A percentile compares a stretch with the other conserved stretches of the same genome.
phyloP scores from a whole-genome alignment of 768 basidiomycete genomes.

The Rhodotorula paludigena region DNA sequence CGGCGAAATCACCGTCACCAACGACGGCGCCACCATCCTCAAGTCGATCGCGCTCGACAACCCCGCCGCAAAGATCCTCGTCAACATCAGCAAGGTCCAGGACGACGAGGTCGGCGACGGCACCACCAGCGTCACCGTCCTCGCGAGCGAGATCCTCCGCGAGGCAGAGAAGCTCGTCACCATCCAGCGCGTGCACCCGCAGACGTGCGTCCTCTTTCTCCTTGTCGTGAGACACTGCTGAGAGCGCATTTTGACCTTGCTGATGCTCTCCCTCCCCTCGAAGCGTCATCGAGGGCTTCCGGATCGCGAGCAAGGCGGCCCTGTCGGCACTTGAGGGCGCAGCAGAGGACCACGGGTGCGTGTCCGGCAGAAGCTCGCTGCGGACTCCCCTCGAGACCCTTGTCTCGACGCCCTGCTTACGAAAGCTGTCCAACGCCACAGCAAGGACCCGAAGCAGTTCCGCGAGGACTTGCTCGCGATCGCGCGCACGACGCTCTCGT shows the following conservation, averaged over 20 bases:
- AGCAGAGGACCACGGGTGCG: constrained; percentile 77
- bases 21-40: constrained; percentile 97
- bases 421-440: constrained; percentile 42
- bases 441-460: constrained; percentile 68
- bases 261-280: background rate
- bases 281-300: constrained; percentile 83
- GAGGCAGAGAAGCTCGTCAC: constrained; percentile 93
- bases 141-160: constrained; percentile 82
- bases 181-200: constrained; percentile 83
- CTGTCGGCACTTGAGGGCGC: constrained; percentile 75
- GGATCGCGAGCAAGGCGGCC: constrained; percentile 81
- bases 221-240: no score
- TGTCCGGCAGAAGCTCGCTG: no score
- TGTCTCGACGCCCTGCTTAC: no score
- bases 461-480: constrained; percentile 91
- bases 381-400: no score
- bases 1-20: constrained; percentile 92
- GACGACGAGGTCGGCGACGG: constrained; percentile 97
- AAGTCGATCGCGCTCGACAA: constrained; percentile 97
- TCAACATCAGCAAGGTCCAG: constrained; percentile 99
- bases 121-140: constrained; percentile 82
- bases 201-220: constrained; percentile 55
- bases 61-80: constrained; percentile 96
- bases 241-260: background rate
- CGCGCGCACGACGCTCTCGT: constrained; percentile 87